These are phyloP conservation scores for Fraxinus greggii DNA, from an alignment of 305 asterid species.

Conservation along the genomic window DNA sequence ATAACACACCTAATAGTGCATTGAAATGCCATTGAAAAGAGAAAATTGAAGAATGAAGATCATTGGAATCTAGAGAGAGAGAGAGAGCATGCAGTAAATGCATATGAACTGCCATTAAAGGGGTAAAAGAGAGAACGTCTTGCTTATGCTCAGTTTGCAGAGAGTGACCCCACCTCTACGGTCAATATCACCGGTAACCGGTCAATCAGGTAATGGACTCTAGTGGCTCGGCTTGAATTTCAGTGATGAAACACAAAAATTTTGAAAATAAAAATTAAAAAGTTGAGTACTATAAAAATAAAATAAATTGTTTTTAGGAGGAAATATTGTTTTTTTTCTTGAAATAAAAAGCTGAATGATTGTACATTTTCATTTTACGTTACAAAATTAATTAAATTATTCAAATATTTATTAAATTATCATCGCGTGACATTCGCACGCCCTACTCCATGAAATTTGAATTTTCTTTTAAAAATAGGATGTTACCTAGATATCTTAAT, in stretches of 20 bases:
- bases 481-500: neutral
- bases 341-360: neutral
- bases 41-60: constrained; percentile 7
- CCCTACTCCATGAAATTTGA: too few relatives aligned
- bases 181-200: constrained; percentile 30
- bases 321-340: neutral
- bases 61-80: neutral
- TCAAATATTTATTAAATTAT: too few relatives aligned
- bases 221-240: constrained; percentile 26
- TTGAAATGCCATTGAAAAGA: neutral
- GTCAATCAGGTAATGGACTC: constrained; percentile 24
- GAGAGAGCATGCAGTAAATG: constrained; percentile 44
- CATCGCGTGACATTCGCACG: neutral
- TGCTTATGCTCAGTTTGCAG: constrained; percentile 42
- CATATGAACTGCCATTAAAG: constrained; percentile 56
- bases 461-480: too few relatives aligned
- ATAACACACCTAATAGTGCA: neutral
- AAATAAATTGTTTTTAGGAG: neutral
- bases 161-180: constrained; percentile 36
- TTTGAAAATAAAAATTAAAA: neutral
- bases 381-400: too few relatives aligned
- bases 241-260: neutral
- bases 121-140: constrained; percentile 42
- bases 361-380: too few relatives aligned
- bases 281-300: neutral